phyloP scores from a whole-genome alignment of 257 asterid species.

The Phtheirospermum japonicum region DNA sequence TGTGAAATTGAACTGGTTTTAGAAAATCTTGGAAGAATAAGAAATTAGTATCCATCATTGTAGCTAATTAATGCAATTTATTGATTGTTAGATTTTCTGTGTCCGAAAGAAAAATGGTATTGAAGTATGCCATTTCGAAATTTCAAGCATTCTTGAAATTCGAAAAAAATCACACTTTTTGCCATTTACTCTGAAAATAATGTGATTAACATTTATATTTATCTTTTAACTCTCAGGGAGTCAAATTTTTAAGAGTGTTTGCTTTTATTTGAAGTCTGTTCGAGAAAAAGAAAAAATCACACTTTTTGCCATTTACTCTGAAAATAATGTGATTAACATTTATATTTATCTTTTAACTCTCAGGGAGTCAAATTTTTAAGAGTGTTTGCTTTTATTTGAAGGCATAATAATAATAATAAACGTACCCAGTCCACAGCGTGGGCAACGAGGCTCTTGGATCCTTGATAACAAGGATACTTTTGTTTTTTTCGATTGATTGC shows the following conservation, averaged over 20 bases:
- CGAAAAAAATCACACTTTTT: neutral
- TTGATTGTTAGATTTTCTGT: too few species aligned
- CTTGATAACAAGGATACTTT: too few species aligned
- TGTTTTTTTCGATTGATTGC: too few species aligned
- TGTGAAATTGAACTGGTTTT: neutral
- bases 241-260: neutral
- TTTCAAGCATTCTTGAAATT: neutral
- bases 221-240: neutral
- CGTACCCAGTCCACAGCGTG: too few species aligned
- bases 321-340: neutral
- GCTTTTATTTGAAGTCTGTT: neutral
- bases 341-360: neutral
- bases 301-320: neutral
- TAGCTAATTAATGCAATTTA: too few species aligned
- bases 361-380: neutral
- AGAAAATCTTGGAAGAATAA: neutral
- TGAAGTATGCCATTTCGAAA: too few species aligned
- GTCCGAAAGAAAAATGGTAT: too few species aligned
- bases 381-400: neutral
- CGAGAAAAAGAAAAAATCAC: too few species aligned
- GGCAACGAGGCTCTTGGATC: too few species aligned
- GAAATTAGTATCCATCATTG: too few species aligned
- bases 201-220: neutral
- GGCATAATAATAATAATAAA: too few species aligned
- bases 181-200: neutral